Percentiles rank a stretch among this genome's conserved stretches.
Conservation (phyloP, 2,329 filamentous ascomycete species). For the Nemania sp. region DNA sequence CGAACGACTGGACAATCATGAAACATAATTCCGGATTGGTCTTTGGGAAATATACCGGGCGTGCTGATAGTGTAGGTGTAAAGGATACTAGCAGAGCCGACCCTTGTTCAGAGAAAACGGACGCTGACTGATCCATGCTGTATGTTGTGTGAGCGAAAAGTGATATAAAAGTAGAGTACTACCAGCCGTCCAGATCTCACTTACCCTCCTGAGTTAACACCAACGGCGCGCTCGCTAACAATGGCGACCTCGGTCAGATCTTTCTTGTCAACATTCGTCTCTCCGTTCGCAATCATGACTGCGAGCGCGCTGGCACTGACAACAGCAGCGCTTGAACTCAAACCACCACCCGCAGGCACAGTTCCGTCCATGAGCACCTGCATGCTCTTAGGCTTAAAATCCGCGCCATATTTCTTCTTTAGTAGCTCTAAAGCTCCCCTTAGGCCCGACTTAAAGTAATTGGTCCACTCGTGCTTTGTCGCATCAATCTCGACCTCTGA, state of each 20-base stretch:
- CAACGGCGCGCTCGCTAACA: constrained; percentile 91
- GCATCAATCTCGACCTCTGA: constrained; percentile 83
- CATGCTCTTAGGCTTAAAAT: constrained; percentile 80
- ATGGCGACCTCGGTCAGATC: constrained; percentile 93
- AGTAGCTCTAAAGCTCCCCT: constrained; percentile 84
- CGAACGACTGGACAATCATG: constrained; percentile 93
- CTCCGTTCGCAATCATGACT: constrained; percentile 86
- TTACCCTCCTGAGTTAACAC: constrained; percentile 94
- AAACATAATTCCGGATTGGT: constrained; percentile 88
- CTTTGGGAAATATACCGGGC: constrained; percentile 83
- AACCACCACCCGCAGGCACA: constrained; percentile 89
- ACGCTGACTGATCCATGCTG: constrained; percentile 97
- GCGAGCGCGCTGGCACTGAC: constrained; percentile 91
- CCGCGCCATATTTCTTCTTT: constrained; percentile 69
- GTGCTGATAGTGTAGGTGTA: constrained; percentile 79
- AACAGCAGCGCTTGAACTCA: constrained; percentile 94
- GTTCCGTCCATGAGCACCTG: constrained; percentile 90
- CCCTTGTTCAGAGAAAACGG: constrained; percentile 88
- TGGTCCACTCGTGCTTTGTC: constrained; percentile 91
- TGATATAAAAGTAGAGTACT: constrained; percentile 37
- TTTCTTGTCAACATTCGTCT: constrained; percentile 84
- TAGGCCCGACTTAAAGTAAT: constrained; percentile 97
- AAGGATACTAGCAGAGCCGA: constrained; percentile 93
- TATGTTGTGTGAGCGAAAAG: constrained; percentile 32
- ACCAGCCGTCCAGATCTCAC: constrained; percentile 50